Conservation (phyloP, 2,329 filamentous ascomycete genomes). For the Penicillium sp. region DNA sequence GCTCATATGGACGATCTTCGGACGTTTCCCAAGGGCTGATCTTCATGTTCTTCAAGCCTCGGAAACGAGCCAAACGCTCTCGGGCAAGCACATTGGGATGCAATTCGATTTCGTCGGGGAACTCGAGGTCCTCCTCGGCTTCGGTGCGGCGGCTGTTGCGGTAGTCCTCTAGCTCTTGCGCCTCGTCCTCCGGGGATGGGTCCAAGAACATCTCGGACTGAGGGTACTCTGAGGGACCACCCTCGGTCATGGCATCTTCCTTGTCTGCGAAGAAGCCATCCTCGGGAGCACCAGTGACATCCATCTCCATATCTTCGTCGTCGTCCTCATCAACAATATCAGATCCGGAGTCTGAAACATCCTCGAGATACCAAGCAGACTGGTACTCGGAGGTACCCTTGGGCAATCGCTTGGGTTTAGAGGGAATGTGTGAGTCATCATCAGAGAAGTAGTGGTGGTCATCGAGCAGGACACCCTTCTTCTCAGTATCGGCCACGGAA, state of each 20-base stretch:
- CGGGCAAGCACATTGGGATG: conserved; percentile 84
- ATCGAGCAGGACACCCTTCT: conserved; percentile 90
- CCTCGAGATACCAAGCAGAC: conserved; percentile 87
- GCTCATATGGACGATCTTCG: conserved; percentile 85
- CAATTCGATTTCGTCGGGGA: conserved; percentile 96
- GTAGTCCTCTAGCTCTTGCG: conserved; percentile 80
- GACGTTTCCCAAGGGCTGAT: conserved; percentile 87
- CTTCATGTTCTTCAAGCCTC: conserved; percentile 88
- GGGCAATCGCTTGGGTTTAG: conserved; percentile 75
- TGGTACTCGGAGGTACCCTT: conserved; percentile 94
- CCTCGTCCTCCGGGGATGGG: conserved; percentile 79
- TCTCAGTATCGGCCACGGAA: conserved; percentile 59
- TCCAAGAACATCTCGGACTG: conserved; percentile 92
- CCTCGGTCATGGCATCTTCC: conserved; percentile 71
- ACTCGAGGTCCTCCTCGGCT: conserved; percentile 88
- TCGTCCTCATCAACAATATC: conserved; percentile 80
- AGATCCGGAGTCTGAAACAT: conserved; percentile 82
- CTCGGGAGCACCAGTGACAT: conserved; percentile 70
- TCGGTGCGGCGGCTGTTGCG: conserved; percentile 78
- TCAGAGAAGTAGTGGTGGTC: conserved; percentile 99
- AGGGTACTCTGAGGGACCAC: conserved; percentile 84
- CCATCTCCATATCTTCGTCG: conserved; percentile 62
- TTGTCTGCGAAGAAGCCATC: conserved; percentile 72
- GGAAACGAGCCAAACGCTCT: conserved; percentile 83
- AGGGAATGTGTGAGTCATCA: conserved; percentile 68